A percentile compares a stretch with the other conserved stretches of the same genome.
These are phyloP conservation scores for Nymphaea colorata DNA, from an alignment of 164 flowering plant genomes.

Conservation along the genomic window DNA sequence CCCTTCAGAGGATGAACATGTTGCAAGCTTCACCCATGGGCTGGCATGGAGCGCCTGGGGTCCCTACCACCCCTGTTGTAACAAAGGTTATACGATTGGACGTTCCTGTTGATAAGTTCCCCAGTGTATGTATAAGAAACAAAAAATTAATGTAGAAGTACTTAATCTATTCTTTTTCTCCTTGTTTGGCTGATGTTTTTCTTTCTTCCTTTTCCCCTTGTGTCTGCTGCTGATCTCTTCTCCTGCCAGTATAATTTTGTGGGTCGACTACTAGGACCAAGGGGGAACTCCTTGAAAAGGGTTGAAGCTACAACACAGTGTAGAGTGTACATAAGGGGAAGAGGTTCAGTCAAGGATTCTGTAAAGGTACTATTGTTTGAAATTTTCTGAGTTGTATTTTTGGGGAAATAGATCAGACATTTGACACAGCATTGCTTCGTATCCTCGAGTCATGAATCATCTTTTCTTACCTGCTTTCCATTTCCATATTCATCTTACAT, in stretches of 20 bases:
- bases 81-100: constrained; percentile 74
- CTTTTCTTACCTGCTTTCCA: not conserved
- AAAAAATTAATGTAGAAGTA: not conserved
- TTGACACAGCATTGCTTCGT: not conserved
- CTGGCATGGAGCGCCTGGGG: constrained; percentile 57
- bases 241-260: constrained; percentile 73
- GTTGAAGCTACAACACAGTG: constrained; percentile 77
- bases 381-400: not conserved
- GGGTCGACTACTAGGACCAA: constrained; percentile 77
- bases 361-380: constrained; percentile 34
- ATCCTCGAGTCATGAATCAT: not conserved
- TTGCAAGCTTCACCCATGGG: constrained; percentile 45
- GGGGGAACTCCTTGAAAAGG: constrained; percentile 86
- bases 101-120: constrained; percentile 74
- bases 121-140: constrained; percentile 37
- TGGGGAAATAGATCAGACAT: not conserved
- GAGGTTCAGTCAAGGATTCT: constrained; percentile 74
- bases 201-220: not conserved
- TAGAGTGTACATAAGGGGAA: constrained; percentile 73
- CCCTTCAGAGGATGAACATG: constrained; percentile 38
- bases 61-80: constrained; percentile 38
- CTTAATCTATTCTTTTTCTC: not conserved
- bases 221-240: not conserved
- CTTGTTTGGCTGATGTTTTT: not conserved
- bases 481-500: not conserved